These are phyloP conservation scores for Dictyophora rubrovolvata DNA, from an alignment of 768 basidiomycete species.

Conservation along the genomic window DNA sequence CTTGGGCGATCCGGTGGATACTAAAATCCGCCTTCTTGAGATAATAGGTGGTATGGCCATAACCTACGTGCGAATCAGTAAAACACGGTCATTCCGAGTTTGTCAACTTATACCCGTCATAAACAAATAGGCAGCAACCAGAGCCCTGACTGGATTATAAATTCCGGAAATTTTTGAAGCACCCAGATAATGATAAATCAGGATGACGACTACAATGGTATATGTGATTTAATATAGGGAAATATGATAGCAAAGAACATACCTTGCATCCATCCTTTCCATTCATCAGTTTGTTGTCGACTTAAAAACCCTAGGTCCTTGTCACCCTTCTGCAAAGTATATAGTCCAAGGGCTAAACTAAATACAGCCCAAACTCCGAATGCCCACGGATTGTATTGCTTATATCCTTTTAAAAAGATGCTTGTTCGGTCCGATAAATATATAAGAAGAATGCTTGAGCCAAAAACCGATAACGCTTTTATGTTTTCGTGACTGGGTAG, in stretches of 20 bases:
- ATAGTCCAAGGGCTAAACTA: slow-evolving; percentile 47
- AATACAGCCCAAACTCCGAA: slow-evolving; percentile 53
- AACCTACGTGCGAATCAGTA: slow-evolving; percentile 35
- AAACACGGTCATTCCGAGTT: neutral
- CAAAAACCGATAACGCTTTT: slow-evolving; percentile 48
- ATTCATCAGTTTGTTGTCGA: slow-evolving; percentile 90
- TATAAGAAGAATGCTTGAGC: slow-evolving; percentile 54
- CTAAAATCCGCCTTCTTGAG: slow-evolving; percentile 84
- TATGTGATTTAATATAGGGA: neutral
- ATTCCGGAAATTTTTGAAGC: slow-evolving; percentile 90
- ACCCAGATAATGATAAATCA: slow-evolving; percentile 88
- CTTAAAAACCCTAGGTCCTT: slow-evolving; percentile 86
- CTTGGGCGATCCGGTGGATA: slow-evolving; percentile 65
- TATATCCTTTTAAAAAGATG: slow-evolving; percentile 85
- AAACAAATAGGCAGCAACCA: slow-evolving; percentile 73
- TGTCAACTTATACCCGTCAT: slow-evolving; percentile 2
- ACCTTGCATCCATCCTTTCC: slow-evolving; percentile 99
- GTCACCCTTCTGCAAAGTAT: slow-evolving; percentile 57
- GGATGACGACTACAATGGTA: slow-evolving; percentile 53
- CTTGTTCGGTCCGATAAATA: slow-evolving; percentile 79
- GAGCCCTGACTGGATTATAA: slow-evolving; percentile 81
- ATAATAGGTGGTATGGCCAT: slow-evolving; percentile 83
- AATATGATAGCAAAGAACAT: slow-evolving; percentile 18
- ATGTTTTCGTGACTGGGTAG: slow-evolving; percentile 28
- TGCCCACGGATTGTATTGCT: slow-evolving; percentile 61